Evolutionary conservation across 2,329 filamentous ascomycete genomes (phyloP), one percentile per base, ranked within the genome.

Genomic region (Hortaea sp.): DNA sequence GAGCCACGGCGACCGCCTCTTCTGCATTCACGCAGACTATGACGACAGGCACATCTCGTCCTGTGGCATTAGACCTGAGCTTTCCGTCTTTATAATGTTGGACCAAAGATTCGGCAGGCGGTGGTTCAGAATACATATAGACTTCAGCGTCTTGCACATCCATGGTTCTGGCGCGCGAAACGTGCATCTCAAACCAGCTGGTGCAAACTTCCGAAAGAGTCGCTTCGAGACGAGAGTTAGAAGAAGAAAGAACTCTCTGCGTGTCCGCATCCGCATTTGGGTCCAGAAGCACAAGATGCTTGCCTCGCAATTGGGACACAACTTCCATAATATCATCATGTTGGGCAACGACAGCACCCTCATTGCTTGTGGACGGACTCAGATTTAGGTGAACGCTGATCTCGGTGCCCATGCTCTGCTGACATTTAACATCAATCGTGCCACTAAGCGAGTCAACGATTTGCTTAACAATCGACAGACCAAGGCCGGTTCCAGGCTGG

Each of bases 391-490:
- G 51, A 0, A 57, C 52, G 28, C 55, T 48, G 13, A 58, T 50
- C 39, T 57, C 55, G 1, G 57, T 58, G 2, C 57, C 57, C 5
- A 56, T 48, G 7, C 71, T 70, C 7, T 69, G 65, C 44, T 75
- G 68, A 42, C 71, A 78, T 27, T 49, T 69, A 31, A 84, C 70
- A 6, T 76, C 70, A 39, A 85, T 77, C 5, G 67, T 71, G 0
- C 81, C 81, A 29, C 73, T 71, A 1, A 85, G 64, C 7, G 55
- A 48, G 7, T 57, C 50, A 3, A 59, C 57, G 6, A 66, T 51
- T 7, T 58, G 51, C 29, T 59, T 57, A 12, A 65, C 62, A 39
- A 66, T 64, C 20, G 52, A 57, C 10, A 66, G 52, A 7, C 64
- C 64, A 5, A 66, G 53, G 0, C 64, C 63, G 6, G 63, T 64